Evolutionary conservation across 2,329 filamentous ascomycete genomes (phyloP).

Genomic region (Aspergillus spinulosporus): DNA sequence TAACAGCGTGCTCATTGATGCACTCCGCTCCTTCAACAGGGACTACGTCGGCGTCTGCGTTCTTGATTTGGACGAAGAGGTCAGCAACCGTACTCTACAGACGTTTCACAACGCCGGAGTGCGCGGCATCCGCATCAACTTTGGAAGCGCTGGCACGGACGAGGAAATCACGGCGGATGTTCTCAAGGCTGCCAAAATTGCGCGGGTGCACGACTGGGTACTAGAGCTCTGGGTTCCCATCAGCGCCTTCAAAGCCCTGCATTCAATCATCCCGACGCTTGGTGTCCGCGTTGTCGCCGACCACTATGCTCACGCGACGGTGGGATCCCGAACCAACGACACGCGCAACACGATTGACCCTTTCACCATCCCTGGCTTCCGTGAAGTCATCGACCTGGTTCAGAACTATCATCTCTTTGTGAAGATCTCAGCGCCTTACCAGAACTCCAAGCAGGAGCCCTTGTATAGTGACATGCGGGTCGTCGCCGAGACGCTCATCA

Average conservation of each 20-base stretch:
- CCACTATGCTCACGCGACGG: conserved; percentile 2
- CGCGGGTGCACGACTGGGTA: conserved; percentile 1
- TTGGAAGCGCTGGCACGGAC: neutral
- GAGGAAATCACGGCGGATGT: neutral
- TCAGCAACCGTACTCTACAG: neutral
- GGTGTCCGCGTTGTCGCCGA: conserved; percentile 1
- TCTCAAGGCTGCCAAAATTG: neutral
- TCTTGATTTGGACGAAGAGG: neutral
- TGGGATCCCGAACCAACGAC: conserved; percentile 1
- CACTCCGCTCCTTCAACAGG: conserved; percentile 4
- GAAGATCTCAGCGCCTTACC: conserved; percentile 4
- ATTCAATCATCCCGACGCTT: neutral
- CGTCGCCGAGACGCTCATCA: neutral
- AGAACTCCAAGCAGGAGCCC: conserved; percentile 3
- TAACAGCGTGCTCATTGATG: neutral
- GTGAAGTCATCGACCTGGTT: neutral
- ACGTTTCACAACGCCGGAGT: neutral
- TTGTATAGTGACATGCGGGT: conserved; percentile 2
- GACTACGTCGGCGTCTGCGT: neutral
- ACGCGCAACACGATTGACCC: neutral
- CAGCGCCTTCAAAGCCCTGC: neutral
- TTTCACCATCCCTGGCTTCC: neutral
- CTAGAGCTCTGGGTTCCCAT: neutral
- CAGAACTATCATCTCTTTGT: neutral
- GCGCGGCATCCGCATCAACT: neutral